Percentiles rank a stretch among this genome's conserved stretches.
Conservation (phyloP, 2,329 filamentous ascomycete species). For the Elsinoe ampelina region DNA sequence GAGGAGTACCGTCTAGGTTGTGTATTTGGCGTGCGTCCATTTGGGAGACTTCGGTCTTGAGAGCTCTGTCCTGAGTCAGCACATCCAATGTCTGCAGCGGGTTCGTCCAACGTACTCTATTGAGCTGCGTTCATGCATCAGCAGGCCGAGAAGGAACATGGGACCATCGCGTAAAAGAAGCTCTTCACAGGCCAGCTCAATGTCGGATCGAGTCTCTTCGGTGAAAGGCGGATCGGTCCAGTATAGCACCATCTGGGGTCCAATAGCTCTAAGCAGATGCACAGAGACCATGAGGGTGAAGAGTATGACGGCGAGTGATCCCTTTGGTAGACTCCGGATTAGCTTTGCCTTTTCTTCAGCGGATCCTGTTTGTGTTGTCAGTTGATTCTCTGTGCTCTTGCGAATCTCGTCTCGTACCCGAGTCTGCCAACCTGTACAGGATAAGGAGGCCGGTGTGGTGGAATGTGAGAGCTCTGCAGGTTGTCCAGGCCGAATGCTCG, state of each 20-base stretch:
- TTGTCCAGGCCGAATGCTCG: conserved; percentile 25
- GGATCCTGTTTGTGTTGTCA: neutral
- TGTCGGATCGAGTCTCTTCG: conserved; percentile 20
- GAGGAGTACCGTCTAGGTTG: conserved; percentile 17
- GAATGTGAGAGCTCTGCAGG: conserved; percentile 24
- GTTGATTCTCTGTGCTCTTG: neutral
- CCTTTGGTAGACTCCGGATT: conserved; percentile 22
- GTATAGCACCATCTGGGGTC: conserved; percentile 20
- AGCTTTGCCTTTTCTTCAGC: conserved; percentile 18
- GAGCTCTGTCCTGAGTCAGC: conserved; percentile 17
- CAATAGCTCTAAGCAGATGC: conserved; percentile 25
- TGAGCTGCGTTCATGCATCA: conserved; percentile 17
- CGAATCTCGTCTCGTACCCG: conserved; percentile 9
- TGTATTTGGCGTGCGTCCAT: conserved; percentile 22
- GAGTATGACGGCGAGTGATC: conserved; percentile 26
- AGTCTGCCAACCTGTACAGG: conserved; percentile 26
- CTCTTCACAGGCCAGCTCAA: conserved; percentile 28
- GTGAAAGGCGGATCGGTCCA: conserved; percentile 8
- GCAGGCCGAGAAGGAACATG: conserved; percentile 22
- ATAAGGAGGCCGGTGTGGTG: conserved; percentile 26
- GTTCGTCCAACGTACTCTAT: conserved; percentile 18
- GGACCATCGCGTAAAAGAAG: conserved; percentile 25
- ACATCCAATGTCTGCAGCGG: neutral
- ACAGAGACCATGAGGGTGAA: conserved; percentile 26
- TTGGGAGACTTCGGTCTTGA: conserved; percentile 20